phyloP scores from a whole-genome alignment of 2,329 filamentous ascomycete genomes.

The Tolypocladium ovalisporum region DNA sequence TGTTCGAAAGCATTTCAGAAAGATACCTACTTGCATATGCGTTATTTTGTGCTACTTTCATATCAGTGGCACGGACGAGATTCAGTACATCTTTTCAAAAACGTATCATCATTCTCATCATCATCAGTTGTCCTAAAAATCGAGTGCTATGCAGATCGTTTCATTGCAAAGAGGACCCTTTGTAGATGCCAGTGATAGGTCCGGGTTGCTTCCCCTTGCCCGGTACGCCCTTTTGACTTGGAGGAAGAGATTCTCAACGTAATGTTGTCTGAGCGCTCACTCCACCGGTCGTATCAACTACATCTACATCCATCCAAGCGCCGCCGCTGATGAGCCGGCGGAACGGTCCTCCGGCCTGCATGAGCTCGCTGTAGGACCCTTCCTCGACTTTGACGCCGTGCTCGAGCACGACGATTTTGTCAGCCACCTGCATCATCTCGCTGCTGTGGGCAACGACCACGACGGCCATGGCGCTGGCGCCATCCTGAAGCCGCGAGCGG shows the following conservation, averaged over 20 bases:
- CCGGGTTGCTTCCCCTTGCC: background rate
- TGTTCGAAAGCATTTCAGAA: background rate
- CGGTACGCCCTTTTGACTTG: background rate
- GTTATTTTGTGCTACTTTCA: background rate
- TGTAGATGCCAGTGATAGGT: background rate
- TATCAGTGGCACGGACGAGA: background rate
- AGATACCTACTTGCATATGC: conserved; percentile 5
- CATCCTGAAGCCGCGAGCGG: conserved; percentile 1
- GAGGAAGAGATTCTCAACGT: background rate
- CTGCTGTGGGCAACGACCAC: conserved; percentile 72
- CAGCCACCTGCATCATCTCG: conserved; percentile 79
- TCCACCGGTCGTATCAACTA: background rate
- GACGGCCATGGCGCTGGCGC: conserved; percentile 48
- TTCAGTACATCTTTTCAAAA: too few species aligned
- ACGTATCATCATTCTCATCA: background rate
- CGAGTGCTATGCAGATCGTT: background rate
- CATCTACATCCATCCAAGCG: conserved; percentile 2
- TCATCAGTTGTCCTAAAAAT: background rate
- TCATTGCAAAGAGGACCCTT: background rate
- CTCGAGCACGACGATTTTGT: conserved; percentile 63
- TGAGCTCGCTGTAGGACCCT: conserved; percentile 55
- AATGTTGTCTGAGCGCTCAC: background rate
- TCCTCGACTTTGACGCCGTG: conserved; percentile 54
- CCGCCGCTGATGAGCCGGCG: conserved; percentile 32
- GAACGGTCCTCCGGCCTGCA: conserved; percentile 32